Base-by-base conservation (phyloP, 2,329 filamentous ascomycete genomes). In the Aphanocladium album region DNA sequence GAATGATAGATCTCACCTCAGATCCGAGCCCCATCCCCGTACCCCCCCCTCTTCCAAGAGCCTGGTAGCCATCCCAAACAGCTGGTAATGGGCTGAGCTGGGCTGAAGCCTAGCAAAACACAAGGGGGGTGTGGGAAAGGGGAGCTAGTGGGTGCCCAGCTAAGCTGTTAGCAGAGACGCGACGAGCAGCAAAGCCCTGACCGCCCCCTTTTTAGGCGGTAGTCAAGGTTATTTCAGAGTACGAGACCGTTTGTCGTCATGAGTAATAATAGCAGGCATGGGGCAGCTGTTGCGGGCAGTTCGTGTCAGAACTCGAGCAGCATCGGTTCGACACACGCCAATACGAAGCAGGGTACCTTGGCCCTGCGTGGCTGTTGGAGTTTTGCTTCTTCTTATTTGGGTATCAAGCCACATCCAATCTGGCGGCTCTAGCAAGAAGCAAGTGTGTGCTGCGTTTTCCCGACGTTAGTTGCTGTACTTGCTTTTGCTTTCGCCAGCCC, bases 51-150 rank as follows among this genome's bases (percentile, higher is more conserved):
- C 55, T 47, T 9, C 53, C 43, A 50, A 39, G 35, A 27, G 35
- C 19, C 27, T 56, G 53, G 53, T 41, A 47, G 37, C 51, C 25
- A 35, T 27, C 35, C 55, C 55, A 50, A 41, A 50, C 45, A 27
- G 55, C 55, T 49, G 55, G 53, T 30, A 57, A 57, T 57, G 55
- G 55, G 55, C 55, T 50, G 45, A 30, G 45, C 54, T 57, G 54
- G 54, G 54, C 54, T 49, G 54, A 35, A 19, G 16, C 43, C 37
- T 25, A 43, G 30, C n/a, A 8, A 19, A 11, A 12, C 14, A 35
- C 25, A 49, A 33, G 25, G 41, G 51, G 53, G 27, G 53, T 47
- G 53, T 56, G 41, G 27, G 41, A 56, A 37, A 35, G 41, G 41
- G 45, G 30, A 33, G 41, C 53, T 35, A 14, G 14, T 21, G 12